Base-by-base conservation (phyloP, 345 rosid species). In the Pelargonium nanum region DNA sequence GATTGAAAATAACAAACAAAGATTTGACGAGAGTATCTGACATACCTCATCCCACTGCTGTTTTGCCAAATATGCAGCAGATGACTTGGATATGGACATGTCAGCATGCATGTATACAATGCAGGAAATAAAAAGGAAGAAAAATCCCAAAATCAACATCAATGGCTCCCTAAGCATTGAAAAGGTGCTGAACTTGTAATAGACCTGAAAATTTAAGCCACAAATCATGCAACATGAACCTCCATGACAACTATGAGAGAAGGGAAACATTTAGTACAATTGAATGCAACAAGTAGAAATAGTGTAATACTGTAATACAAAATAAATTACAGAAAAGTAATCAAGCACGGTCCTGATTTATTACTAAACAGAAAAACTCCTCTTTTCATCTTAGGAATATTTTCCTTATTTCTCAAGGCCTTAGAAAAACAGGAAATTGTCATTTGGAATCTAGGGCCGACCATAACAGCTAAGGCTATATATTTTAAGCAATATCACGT, bases 41-140 rank as follows among this genome's bases (percentile, higher is more conserved):
- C 68, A 62, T 68, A 90, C 99, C 81, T 94, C 95, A 68, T 94
- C 97, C 97, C 92, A 94, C 67, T 94, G 95, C 60, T 79, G 80
- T 78, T 84, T 94, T n/a, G 96, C 93, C 75, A 94, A 70, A 77
- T 94, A 94, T 59, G 95, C 72, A 26, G 96, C 67, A 20, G 99
- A 94, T 40, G 89, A 88, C 81, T 88, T 90, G 70, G 99, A 94
- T 75, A 94, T 90, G 66, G 96, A 83, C 72, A 85, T 65, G 79
- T 94, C 97, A 63, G 85, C 85, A 40, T 79, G 95, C 66, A 79
- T 72, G 50, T 79, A 94, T n/a, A 80, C 70, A 53, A 83, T 82
- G 74, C 97, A 85, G 22, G 89, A 72, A 64, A 86, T 70, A 69
- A 94, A 88, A 56, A 94, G 70, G 75, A 75, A 62, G 75, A 88